Evolutionary conservation across 345 rosid genomes (phyloP).

Genomic region (Cardamine resedifolia): DNA sequence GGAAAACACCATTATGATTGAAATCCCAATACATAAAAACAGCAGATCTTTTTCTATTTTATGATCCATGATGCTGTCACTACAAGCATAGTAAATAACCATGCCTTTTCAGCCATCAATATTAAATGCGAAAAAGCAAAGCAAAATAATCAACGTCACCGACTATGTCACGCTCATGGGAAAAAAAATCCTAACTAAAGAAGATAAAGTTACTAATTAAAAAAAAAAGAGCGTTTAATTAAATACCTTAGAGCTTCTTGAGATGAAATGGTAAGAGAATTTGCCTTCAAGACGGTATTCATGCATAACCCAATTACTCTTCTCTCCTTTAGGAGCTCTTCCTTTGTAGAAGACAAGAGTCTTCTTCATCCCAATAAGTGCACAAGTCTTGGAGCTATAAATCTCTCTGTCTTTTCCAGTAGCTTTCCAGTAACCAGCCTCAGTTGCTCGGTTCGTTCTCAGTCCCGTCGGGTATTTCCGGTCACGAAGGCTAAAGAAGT

Average conservation of each 20-base stretch:
- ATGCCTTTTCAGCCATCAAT: constrained; percentile 33
- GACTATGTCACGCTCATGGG: constrained; percentile 21
- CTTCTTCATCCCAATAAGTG: constrained; percentile 98
- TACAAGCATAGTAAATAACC: constrained; percentile 27
- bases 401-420: constrained; percentile 95
- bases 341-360: constrained; percentile 91
- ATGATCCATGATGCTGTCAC: constrained; percentile 26
- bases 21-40: constrained; percentile 36
- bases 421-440: constrained; percentile 98
- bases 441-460: constrained; percentile 91
- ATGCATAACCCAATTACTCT: constrained; percentile 97
- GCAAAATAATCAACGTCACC: constrained; percentile 33
- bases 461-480: constrained; percentile 94
- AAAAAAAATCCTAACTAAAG: not conserved
- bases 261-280: constrained; percentile 79
- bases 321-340: constrained; percentile 93
- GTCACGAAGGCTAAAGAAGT: constrained; percentile 86
- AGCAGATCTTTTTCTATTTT: constrained; percentile 25
- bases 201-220: not conserved
- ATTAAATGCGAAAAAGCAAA: constrained; percentile 31
- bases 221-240: not conserved
- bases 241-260: constrained; percentile 77
- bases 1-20: constrained; percentile 26
- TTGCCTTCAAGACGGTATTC: constrained; percentile 97
- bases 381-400: constrained; percentile 74